Conservation (phyloP, 345 rosid genomes). For the Nephelium lappaceum region DNA sequence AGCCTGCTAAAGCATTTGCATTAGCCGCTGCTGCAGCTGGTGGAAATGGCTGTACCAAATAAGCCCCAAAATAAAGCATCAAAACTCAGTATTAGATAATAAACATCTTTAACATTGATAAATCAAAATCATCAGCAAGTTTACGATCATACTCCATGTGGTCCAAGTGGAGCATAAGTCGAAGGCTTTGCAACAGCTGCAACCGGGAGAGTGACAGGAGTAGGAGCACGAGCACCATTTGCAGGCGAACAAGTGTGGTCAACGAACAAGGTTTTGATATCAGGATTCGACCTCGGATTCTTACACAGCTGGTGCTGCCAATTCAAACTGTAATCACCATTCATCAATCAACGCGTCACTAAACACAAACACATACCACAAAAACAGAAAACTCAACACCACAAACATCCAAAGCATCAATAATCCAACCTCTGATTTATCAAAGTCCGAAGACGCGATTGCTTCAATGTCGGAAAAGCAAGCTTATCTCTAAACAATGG, state of each 20-base stretch:
- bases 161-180: slow-evolving; percentile 54
- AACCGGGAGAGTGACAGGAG: slow-evolving; percentile 59
- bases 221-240: slow-evolving; percentile 65
- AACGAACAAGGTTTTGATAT: slow-evolving; percentile 64
- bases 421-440: slow-evolving; percentile 37
- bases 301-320: slow-evolving; percentile 86
- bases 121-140: neutral
- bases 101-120: neutral
- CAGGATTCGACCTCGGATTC: slow-evolving; percentile 71
- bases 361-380: neutral
- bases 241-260: slow-evolving; percentile 65
- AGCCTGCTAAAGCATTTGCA: slow-evolving; percentile 68
- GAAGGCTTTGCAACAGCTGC: slow-evolving; percentile 60
- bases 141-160: slow-evolving; percentile 50
- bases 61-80: slow-evolving; percentile 16
- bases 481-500: slow-evolving; percentile 41
- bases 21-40: slow-evolving; percentile 59
- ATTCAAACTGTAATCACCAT: slow-evolving; percentile 48
- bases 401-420: neutral
- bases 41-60: slow-evolving; percentile 57
- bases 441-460: slow-evolving; percentile 36
- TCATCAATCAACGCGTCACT: neutral
- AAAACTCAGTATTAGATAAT: slow-evolving; percentile 8
- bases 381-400: slow-evolving; percentile 1
- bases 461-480: slow-evolving; percentile 33